Conservation (phyloP, 441 rosid species). For the Populus hybrid region DNA sequence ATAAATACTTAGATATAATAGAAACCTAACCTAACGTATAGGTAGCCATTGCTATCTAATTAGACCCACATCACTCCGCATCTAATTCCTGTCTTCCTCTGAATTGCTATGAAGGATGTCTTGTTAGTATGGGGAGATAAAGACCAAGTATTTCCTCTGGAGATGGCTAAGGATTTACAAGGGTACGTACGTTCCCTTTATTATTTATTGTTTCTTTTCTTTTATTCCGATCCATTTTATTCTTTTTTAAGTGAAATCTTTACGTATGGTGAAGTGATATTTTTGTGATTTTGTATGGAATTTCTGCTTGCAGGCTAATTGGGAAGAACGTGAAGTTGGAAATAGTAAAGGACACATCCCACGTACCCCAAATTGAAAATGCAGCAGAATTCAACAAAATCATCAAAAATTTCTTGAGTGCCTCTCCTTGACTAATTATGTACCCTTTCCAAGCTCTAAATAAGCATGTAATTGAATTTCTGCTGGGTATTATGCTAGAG, state of each 20-base stretch:
- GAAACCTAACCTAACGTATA: too few species aligned
- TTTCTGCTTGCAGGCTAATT: slow-evolving; percentile 41
- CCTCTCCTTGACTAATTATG: slow-evolving; percentile 3
- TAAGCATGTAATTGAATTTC: background rate
- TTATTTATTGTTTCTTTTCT: too few species aligned
- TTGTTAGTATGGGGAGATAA: slow-evolving; percentile 71
- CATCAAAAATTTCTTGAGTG: slow-evolving; percentile 43
- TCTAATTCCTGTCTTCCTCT: background rate
- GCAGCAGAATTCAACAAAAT: slow-evolving; percentile 42
- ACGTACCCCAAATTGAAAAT: slow-evolving; percentile 65
- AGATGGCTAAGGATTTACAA: slow-evolving; percentile 63
- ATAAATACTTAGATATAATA: too few species aligned
- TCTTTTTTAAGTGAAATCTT: background rate
- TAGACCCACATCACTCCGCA: too few species aligned
- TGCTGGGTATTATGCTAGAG: background rate
- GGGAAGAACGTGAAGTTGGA: slow-evolving; percentile 59
- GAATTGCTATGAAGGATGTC: slow-evolving; percentile 16
- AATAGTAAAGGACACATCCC: slow-evolving; percentile 52
- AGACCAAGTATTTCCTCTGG: slow-evolving; percentile 66
- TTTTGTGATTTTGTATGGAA: too few species aligned
- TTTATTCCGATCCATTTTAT: too few species aligned
- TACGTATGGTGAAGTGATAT: background rate
- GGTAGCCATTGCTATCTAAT: too few species aligned
- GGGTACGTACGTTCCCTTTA: slow-evolving; percentile 38
- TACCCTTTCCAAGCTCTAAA: background rate